phyloP scores from a whole-genome alignment of 352 stramenopile genomes.

The Globisporangium middletonii region DNA sequence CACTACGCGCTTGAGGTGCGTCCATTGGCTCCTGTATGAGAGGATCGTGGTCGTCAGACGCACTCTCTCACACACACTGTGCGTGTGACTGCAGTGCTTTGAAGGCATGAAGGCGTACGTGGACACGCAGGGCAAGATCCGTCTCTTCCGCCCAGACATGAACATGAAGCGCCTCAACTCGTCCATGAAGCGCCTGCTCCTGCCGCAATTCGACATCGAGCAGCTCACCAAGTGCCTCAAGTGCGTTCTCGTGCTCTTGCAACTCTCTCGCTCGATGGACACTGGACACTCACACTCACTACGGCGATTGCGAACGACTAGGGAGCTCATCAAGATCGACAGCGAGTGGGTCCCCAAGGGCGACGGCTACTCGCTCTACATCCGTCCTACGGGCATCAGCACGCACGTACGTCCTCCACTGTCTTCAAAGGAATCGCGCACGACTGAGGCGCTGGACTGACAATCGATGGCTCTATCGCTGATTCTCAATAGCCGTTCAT shows the following conservation, averaged over 20 bases:
- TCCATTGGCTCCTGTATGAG: not conserved
- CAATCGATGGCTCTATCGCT: not conserved
- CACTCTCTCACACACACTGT: not conserved
- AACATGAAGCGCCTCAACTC: slow-evolving; percentile 95
- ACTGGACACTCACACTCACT: not conserved
- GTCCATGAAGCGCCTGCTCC: slow-evolving; percentile 90
- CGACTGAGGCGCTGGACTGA: not conserved
- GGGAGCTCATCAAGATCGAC: slow-evolving; percentile 77
- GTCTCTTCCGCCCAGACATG: slow-evolving; percentile 94
- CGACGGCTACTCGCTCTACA: slow-evolving; percentile 95
- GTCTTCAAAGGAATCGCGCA: not conserved
- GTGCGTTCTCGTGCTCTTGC: slow-evolving; percentile 30
- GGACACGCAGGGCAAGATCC: slow-evolving; percentile 75
- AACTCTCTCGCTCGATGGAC: not conserved
- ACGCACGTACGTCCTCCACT: slow-evolving; percentile 45
- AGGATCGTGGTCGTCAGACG: not conserved
- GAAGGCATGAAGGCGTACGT: slow-evolving; percentile 96
- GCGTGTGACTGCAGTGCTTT: slow-evolving; percentile 69
- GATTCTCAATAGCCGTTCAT: slow-evolving; percentile 68
- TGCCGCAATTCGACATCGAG: slow-evolving; percentile 89
- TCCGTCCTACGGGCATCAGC: slow-evolving; percentile 93
- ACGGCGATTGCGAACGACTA: slow-evolving; percentile 3
- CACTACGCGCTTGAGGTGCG: slow-evolving; percentile 91
- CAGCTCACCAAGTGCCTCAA: slow-evolving; percentile 90
- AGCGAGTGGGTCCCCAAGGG: slow-evolving; percentile 92